A percentile compares a stretch with the other conserved stretches of the same genome.
phyloP scores from a whole-genome alignment of 225 moss, liverwort and hornwort genomes.

The Lunularia cruciata region DNA sequence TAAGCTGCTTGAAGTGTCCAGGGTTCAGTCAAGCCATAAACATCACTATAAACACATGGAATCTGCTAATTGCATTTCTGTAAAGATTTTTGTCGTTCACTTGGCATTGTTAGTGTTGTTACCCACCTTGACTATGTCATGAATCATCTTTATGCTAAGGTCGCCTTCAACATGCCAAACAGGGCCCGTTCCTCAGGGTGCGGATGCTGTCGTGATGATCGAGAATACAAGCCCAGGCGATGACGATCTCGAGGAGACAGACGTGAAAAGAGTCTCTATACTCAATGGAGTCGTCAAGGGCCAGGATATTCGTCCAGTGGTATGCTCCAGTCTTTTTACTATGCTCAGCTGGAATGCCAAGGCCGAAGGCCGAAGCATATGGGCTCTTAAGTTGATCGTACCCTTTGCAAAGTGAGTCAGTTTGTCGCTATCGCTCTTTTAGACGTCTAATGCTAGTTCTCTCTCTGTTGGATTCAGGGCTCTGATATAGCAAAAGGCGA shows the following conservation, averaged over 20 bases:
- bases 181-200: constrained; percentile 81
- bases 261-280: constrained; percentile 48
- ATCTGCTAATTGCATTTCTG: neutral
- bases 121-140: neutral
- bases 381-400: no score
- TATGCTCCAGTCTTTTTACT: no score
- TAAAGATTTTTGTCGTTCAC: neutral
- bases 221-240: constrained; percentile 67
- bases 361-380: no score
- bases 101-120: neutral
- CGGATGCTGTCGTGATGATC: constrained; percentile 91
- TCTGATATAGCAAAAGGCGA: constrained; percentile 74
- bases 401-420: neutral
- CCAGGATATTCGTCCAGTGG: constrained; percentile 95
- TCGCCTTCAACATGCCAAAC: constrained; percentile 3
- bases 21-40: no score
- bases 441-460: neutral
- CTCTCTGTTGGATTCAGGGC: no score
- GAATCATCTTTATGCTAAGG: neutral
- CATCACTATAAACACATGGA: no score
- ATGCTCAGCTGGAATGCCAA: no score
- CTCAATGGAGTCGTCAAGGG: constrained; percentile 59
- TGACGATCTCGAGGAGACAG: constrained; percentile 29
- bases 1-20: no score
- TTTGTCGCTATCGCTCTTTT: neutral